A percentile compares a stretch with the other conserved stretches of the same genome.
Conservation (phyloP, 805 yeast genomes). For the Ogataea sp. region DNA sequence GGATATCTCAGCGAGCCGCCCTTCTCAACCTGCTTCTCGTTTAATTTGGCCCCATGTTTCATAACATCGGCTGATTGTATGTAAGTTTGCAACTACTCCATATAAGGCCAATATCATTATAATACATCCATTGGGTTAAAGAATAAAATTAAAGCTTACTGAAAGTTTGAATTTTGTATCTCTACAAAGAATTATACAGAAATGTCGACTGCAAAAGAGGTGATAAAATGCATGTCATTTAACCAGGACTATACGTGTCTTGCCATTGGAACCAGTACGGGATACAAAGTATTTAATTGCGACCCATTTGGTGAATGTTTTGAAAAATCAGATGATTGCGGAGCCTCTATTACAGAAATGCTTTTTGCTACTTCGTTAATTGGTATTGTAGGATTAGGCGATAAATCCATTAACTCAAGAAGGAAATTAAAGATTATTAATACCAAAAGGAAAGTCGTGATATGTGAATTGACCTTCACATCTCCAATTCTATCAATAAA, state of each 20-base stretch:
- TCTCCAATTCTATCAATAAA: conserved; percentile 62
- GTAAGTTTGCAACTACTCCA: no score
- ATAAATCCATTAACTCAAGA: conserved; percentile 63
- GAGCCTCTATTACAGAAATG: conserved; percentile 78
- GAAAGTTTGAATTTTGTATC: no score
- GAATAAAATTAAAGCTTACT: no score
- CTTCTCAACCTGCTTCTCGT: no score
- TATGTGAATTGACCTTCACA: conserved; percentile 87
- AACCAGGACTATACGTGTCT: conserved; percentile 87
- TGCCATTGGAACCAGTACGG: conserved; percentile 59
- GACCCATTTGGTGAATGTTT: conserved; percentile 79
- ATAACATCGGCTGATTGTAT: no score
- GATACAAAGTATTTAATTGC: conserved; percentile 75
- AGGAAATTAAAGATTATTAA: conserved; percentile 76
- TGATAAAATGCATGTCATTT: conserved; percentile 30
- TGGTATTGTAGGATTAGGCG: conserved; percentile 76
- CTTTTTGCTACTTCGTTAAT: conserved; percentile 80
- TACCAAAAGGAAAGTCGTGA: conserved; percentile 64
- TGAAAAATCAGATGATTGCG: conserved; percentile 35
- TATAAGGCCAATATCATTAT: no score
- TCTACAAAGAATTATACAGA: no score
- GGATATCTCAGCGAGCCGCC: no score
- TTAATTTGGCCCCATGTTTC: no score
- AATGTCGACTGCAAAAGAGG: no score
- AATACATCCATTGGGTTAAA: no score